Evolutionary conservation across 2,329 filamentous ascomycete genomes (phyloP), one percentile per base, ranked within the genome.

Genomic region (Fusarium pseudoanthophilum): DNA sequence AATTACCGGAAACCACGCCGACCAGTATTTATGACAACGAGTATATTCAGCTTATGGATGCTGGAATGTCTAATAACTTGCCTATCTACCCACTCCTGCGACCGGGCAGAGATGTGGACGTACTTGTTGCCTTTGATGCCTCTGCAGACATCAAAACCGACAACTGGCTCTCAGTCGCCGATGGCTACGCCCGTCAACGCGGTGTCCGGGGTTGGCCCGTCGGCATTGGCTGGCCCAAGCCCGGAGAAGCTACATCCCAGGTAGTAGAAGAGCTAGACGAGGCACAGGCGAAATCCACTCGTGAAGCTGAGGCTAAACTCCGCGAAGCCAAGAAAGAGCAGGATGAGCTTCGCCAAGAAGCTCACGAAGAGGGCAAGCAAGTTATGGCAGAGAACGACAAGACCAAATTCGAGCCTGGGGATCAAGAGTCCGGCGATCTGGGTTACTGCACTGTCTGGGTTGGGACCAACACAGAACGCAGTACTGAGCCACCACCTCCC

Each of bases 11-110:
- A 2, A 93, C 93, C 0, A 92, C 92, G n/a, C 95, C 96, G 0
- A 89, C 92, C 37, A 94, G 90, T 65, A 89, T 97, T 43, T 91
- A 93, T 77, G 85, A 89, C 24, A 87, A 87, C 20, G 87, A 91
- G 49, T 92, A 97, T 80, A 87, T 95, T 24, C 92, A 93, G 73
- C 87, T 95, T 21, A 98, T 98, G 95, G 96, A 99, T 81, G 95
- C 96, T 4, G 96, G 96, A 57, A 99, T 99, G 96, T 97, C 93
- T 73, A 98, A 99, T 80, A 99, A 99, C 79, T 86, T 99, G 14
- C 96, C 96, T 4, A 95, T 98, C 46, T 99, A 99, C 80, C 96
- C 96, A 0, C 88, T 98, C 7, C 90, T 99, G 24, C 91, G 96
- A 16, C 94, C 94, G 0, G 95, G 95, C 5, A 89, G 96, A 40